Base-by-base conservation (phyloP, 164 flowering plant species). In the Amborella trichopoda region DNA sequence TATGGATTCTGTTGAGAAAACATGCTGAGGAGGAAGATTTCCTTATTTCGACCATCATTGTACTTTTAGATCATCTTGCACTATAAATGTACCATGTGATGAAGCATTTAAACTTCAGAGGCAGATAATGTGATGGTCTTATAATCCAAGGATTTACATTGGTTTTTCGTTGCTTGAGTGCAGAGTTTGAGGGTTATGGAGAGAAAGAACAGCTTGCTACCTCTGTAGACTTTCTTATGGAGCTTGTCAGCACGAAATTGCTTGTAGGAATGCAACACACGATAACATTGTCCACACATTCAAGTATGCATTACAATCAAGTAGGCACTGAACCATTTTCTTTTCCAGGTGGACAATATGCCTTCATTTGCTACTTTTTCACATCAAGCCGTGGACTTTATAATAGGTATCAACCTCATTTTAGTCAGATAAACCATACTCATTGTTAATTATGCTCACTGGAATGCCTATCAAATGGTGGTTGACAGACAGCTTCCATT, bases 351-450 rank as follows among this genome's bases (percentile, higher is more conserved):
- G n/a, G 66, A 58, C 50, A 58, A 40, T 5, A 63, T 69, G 13
- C 47, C 60, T 56, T 71, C 62, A 30, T 77, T 76, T 52, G 48
- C 66, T 28, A 75, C 73, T 48, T 78, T 77, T 83, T 75, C 80
- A 23, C 98, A 90, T 62, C 94, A 86, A 67, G 94, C 98, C 37
- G 78, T 79, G 28, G 94, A 86, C 62, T 74, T 86, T 63, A 83
- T 90, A 57, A 59, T 76, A 66, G 84, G 97, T 85, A 58, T 9
- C 44, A n/a, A n/a, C 33, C 23, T 21, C 25, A 9, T 26, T 28
- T 9, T 36, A 18, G 11, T 30, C 4, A 41, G 2, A 23, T 23
- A 32, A 44, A 11, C 5, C n/a, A n/a, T n/a, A n/a, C n/a, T n/a
- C n/a, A n/a, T n/a, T n/a, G n/a, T n/a, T n/a, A n/a, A n/a, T n/a